A percentile compares a stretch with the other conserved stretches of the same genome.
These are phyloP conservation scores for Pseudozyma flocculosa DNA, from an alignment of 1,284 basidiomycete species.

Conservation along the genomic window DNA sequence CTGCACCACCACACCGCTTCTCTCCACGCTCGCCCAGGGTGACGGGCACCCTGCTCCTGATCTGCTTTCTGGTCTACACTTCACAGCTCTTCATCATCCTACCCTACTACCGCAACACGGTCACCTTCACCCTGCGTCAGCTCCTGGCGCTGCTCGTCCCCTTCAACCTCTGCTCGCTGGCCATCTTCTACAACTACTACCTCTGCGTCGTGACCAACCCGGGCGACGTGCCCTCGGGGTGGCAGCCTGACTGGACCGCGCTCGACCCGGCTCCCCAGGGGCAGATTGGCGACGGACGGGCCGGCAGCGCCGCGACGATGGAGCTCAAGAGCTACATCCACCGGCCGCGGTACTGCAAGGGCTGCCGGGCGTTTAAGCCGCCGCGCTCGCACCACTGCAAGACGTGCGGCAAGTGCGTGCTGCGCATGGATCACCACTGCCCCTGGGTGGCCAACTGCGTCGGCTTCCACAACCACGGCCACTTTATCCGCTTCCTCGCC, in stretches of 20 bases:
- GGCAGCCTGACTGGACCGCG: constrained; percentile 40
- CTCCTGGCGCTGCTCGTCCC: constrained; percentile 73
- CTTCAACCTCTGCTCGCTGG: constrained; percentile 71
- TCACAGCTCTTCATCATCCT: constrained; percentile 47
- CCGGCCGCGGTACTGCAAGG: constrained; percentile 45
- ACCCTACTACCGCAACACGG: constrained; percentile 42
- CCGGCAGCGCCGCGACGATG: constrained; percentile 2
- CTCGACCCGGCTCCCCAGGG: too few relatives aligned
- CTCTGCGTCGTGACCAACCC: constrained; percentile 43
- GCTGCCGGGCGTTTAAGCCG: constrained; percentile 46
- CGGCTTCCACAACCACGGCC: constrained; percentile 57
- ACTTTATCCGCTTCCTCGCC: constrained; percentile 62
- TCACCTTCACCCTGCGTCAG: constrained; percentile 61
- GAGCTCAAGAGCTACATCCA: constrained; percentile 28
- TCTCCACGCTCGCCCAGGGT: constrained; percentile 13
- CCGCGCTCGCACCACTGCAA: constrained; percentile 58
- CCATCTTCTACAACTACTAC: constrained; percentile 49
- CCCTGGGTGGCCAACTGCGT: constrained; percentile 63
- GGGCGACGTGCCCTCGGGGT: constrained; percentile 44
- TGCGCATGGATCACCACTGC: constrained; percentile 63
- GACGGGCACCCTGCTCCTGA: constrained; percentile 26
- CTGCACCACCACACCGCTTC: too few relatives aligned
- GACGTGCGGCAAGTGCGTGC: constrained; percentile 49
- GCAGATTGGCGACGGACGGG: background rate
- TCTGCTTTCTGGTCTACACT: constrained; percentile 42